These are phyloP conservation scores for Taphrina pruni DNA, from an alignment of 1,139 yeast genomes.

Conservation along the genomic window DNA sequence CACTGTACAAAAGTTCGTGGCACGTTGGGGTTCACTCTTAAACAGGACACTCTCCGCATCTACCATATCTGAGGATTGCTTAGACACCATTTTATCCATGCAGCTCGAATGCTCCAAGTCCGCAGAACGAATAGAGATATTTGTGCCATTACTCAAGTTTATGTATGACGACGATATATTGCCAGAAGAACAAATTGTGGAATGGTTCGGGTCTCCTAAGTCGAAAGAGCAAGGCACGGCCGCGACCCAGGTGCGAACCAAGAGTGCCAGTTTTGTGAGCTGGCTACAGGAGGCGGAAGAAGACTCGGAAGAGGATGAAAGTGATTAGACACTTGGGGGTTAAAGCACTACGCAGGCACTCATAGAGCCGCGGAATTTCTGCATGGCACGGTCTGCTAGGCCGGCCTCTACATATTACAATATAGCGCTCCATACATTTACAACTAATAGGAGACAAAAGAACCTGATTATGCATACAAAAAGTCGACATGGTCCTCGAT, in stretches of 20 bases:
- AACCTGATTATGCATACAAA: background rate
- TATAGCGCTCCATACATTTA: background rate
- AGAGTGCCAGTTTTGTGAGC: constrained; percentile 27
- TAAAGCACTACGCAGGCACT: background rate
- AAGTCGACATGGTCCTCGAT: too few relatives aligned
- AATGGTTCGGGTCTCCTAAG: constrained; percentile 65
- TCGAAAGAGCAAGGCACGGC: constrained; percentile 47
- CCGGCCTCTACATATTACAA: background rate
- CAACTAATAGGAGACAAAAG: background rate
- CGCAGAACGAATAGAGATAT: constrained; percentile 50
- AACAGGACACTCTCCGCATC: constrained; percentile 78
- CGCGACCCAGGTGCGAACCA: constrained; percentile 15
- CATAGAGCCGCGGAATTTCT: background rate
- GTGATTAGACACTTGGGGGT: background rate
- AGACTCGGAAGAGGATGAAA: constrained; percentile 27
- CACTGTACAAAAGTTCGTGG: constrained; percentile 76
- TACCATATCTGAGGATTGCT: constrained; percentile 63
- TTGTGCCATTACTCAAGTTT: constrained; percentile 61
- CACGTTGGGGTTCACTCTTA: constrained; percentile 79
- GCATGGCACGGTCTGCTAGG: background rate
- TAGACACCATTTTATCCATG: constrained; percentile 69
- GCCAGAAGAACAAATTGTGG: constrained; percentile 77
- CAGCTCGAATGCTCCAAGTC: constrained; percentile 58
- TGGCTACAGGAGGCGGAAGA: constrained; percentile 38
- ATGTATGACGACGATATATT: constrained; percentile 80